Conservation (phyloP, 495 filamentous ascomycete species). For the Hamigera avellanea region DNA sequence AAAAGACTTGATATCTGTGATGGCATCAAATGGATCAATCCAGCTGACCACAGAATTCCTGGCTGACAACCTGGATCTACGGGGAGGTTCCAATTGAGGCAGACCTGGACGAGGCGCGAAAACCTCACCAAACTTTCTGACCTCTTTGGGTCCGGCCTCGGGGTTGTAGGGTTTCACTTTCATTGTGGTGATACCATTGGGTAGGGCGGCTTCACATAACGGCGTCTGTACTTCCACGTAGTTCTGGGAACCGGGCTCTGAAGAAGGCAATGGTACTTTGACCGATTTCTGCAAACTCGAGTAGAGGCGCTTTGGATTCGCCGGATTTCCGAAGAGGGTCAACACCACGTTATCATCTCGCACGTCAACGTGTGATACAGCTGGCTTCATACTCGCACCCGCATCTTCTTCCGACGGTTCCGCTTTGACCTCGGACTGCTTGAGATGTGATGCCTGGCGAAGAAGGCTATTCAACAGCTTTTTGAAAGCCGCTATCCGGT, state of each 20-base stretch:
- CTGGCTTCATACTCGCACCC: constrained; percentile 17
- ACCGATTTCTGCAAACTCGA: constrained; percentile 59
- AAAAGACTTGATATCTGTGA: constrained; percentile 23
- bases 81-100: constrained; percentile 57
- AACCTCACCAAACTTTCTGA: constrained; percentile 64
- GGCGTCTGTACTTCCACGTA: constrained; percentile 32
- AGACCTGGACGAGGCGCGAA: constrained; percentile 63
- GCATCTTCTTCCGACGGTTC: constrained; percentile 29
- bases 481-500: constrained; percentile 34
- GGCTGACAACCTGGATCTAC: constrained; percentile 16
- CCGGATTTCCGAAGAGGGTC: constrained; percentile 56
- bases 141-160: constrained; percentile 22
- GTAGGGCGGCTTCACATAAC: constrained; percentile 53
- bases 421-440: constrained; percentile 26
- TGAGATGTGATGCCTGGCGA: constrained; percentile 24
- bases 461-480: constrained; percentile 38
- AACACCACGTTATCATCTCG: constrained; percentile 48
- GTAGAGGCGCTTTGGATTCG: constrained; percentile 65
- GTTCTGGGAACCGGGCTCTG: constrained; percentile 30
- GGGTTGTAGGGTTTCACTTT: constrained; percentile 49
- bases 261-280: constrained; percentile 20
- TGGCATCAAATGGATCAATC: constrained; percentile 32
- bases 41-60: constrained; percentile 19
- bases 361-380: constrained; percentile 12
- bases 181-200: constrained; percentile 61